A percentile compares a stretch with the other conserved stretches of the same genome.
Conservation (phyloP, 2,329 filamentous ascomycete genomes). For the Cladosporium colombiae region DNA sequence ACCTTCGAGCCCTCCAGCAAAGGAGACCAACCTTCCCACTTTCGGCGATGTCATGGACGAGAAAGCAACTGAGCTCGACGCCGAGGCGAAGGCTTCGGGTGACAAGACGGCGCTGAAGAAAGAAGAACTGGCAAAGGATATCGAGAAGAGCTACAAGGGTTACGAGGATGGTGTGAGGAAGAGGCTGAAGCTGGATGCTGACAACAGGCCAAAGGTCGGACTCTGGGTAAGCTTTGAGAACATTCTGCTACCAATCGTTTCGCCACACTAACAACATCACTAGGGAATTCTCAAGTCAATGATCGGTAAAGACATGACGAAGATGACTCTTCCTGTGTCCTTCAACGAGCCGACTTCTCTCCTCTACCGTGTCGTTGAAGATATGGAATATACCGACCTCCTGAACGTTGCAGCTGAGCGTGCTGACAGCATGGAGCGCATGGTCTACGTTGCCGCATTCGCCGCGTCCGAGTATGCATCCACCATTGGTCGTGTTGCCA, state of each 20-base stretch:
- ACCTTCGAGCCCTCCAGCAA: constrained; percentile 33
- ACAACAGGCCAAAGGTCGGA: constrained; percentile 89
- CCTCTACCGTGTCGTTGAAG: constrained; percentile 90
- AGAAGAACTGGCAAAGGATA: constrained; percentile 57
- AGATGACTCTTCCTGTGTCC: constrained; percentile 96
- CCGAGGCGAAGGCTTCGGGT: constrained; percentile 42
- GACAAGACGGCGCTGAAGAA: constrained; percentile 46
- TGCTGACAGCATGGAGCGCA: constrained; percentile 81
- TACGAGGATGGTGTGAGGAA: constrained; percentile 87
- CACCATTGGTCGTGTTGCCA: constrained; percentile 93
- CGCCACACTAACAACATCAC: constrained; percentile 27
- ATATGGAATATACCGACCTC: constrained; percentile 96
- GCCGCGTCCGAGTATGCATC: constrained; percentile 96
- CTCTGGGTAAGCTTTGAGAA: constrained; percentile 73
- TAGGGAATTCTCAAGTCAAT: constrained; percentile 97
- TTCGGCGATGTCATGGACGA: constrained; percentile 28
- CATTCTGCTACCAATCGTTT: background rate
- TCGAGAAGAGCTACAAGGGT: constrained; percentile 77
- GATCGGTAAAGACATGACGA: constrained; percentile 99
- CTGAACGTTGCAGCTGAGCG: constrained; percentile 86
- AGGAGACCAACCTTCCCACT: background rate
- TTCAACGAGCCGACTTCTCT: constrained; percentile 98
- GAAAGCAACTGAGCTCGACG: constrained; percentile 22
- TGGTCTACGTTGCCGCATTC: constrained; percentile 94
- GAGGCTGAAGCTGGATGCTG: constrained; percentile 82